Base-by-base conservation (phyloP, 2,329 filamentous ascomycete genomes). In the Aspergillus sp. region DNA sequence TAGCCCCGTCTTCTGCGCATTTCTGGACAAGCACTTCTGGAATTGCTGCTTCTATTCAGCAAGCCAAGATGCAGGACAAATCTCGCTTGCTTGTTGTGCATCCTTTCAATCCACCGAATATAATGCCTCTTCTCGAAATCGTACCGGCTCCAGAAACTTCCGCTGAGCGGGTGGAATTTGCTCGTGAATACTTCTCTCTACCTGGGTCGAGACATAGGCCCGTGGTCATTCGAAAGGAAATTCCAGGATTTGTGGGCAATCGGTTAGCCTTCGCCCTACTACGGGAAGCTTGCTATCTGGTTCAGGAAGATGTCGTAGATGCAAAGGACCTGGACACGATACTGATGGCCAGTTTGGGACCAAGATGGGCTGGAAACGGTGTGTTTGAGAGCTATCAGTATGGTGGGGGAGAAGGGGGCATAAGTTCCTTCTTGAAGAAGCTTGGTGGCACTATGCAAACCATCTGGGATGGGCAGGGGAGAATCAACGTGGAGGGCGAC, bases 41-140 rank as follows among this genome's bases (percentile, higher is more conserved):
- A 0, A 87, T 87, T 28, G 79, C 82, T 0, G 83, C 85, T 0
- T 84, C 81, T 0, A 72, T 72, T 23, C 84, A 87, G 63, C 72
- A 71, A 8, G 59, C 62, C 15, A 63, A 74, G 3, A 81, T 83
- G 79, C 65, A 72, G 21, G 76, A 82, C 28, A 70, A 72, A 53
- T 69, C 67, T 25, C 73, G 84, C 2, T 68, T 88, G 2, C 63
- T 87, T 0, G 81, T 87, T 1, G 84, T 85, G 4, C 86, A 87
- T 68, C 85, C 85, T 0, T 88, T 84, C 70, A 87, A 87, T 57
- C 86, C 83, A 21, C 85, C 85, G 1, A 84, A 87, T 63, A 79
- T 87, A 56, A 86, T 87, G 82, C 85, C 85, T 0, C 67, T 88
- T 1, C 71, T 87, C 2, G 85, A 88, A 69, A 75, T 87, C 32